phyloP scores from a whole-genome alignment of 352 stramenopile genomes.

The Globisporangium acanthophoron region DNA sequence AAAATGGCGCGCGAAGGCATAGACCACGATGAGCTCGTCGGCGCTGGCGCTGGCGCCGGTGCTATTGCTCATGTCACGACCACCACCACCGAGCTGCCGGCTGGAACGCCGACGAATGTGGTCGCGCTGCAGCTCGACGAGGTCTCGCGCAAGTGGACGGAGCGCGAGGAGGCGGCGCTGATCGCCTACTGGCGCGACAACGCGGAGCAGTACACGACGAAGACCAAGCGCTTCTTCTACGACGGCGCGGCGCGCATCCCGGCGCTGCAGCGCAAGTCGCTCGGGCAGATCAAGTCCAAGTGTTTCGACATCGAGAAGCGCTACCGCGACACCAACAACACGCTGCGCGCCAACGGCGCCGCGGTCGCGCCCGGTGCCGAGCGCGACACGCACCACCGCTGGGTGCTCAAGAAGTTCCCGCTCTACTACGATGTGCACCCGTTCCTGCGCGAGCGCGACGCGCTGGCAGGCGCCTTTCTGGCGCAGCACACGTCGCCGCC shows the following conservation, averaged over 20 bases:
- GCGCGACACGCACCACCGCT: conserved; percentile 3
- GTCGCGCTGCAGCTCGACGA: neutral
- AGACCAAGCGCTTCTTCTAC: conserved; percentile 18
- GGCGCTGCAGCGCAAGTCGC: conserved; percentile 12
- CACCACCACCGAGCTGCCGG: neutral
- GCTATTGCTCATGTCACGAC: no score
- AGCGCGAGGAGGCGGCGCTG: conserved; percentile 13
- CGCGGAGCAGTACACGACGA: conserved; percentile 10
- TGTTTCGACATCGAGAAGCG: conserved; percentile 18
- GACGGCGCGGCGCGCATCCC: conserved; percentile 8
- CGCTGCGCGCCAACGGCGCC: conserved; percentile 2
- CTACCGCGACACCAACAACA: conserved; percentile 10
- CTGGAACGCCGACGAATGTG: no score
- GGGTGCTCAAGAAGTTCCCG: conserved; percentile 15
- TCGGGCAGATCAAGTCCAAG: conserved; percentile 17
- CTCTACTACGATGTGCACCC: conserved; percentile 17
- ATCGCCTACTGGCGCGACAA: conserved; percentile 14
- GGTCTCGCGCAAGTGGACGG: conserved; percentile 14
- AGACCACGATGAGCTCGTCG: no score
- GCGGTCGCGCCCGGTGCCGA: neutral
- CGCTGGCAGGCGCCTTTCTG: neutral
- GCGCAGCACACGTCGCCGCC: neutral
- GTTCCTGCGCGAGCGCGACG: conserved; percentile 7
- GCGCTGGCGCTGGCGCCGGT: no score
- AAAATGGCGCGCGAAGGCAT: no score